Percentiles rank a stretch among this genome's conserved stretches.
phyloP scores from a whole-genome alignment of 2,329 filamentous ascomycete species.

The Calonectria multiphialidica region DNA sequence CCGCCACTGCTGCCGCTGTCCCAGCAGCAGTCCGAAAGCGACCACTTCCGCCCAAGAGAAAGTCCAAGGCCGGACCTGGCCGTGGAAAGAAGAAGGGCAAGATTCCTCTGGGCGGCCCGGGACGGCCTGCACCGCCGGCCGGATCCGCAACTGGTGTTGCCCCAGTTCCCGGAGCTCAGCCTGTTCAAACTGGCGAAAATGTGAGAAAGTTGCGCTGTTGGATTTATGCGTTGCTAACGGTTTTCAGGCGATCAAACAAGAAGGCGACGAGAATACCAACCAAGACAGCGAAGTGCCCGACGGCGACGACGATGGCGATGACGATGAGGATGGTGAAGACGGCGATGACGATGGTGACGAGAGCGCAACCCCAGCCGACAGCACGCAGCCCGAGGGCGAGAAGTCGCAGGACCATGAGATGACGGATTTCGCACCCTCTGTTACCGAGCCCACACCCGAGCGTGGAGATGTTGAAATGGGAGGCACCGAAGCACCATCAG shows the following conservation, averaged over 20 bases:
- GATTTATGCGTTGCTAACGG: conserved; percentile 32
- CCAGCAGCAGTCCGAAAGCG: conserved; percentile 64
- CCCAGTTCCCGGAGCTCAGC: conserved; percentile 52
- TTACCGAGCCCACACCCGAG: conserved; percentile 37
- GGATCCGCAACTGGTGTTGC: conserved; percentile 53
- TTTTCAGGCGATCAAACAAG: conserved; percentile 54
- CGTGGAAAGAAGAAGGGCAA: conserved; percentile 86
- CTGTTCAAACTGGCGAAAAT: conserved; percentile 52
- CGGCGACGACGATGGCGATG: conserved; percentile 60
- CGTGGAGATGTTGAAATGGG: conserved; percentile 42
- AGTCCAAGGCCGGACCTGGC: conserved; percentile 80
- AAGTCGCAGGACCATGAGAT: conserved; percentile 53
- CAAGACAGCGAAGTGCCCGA: conserved; percentile 68
- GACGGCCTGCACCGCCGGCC: conserved; percentile 43
- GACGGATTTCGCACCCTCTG: conserved; percentile 48
- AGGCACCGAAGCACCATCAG: conserved; percentile 37
- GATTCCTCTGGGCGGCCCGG: conserved; percentile 53
- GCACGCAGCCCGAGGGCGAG: conserved; percentile 37
- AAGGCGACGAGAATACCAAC: conserved; percentile 58
- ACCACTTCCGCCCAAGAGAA: conserved; percentile 83
- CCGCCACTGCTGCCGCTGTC: conserved; percentile 51
- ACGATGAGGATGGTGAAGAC: conserved; percentile 60
- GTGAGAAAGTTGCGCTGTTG: conserved; percentile 25
- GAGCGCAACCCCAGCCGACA: conserved; percentile 51
- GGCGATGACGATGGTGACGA: conserved; percentile 62